A percentile compares a stretch with the other conserved stretches of the same genome.
phyloP scores from a whole-genome alignment of 2,329 filamentous ascomycete species.

The Hirsutella rhossiliensis region DNA sequence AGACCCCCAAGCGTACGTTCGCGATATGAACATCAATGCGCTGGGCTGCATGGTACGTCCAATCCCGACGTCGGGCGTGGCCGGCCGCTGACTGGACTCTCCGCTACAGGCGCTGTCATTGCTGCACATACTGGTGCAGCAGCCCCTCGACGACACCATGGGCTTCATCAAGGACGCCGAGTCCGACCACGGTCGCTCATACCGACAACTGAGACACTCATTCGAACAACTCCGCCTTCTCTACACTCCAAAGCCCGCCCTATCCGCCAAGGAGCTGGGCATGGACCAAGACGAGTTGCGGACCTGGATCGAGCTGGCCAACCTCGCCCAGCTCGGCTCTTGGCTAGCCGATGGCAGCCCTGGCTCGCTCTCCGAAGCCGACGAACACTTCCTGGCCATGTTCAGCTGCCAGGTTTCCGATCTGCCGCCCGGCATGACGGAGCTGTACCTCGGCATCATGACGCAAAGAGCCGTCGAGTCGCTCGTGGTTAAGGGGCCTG shows the following conservation, averaged over 20 bases:
- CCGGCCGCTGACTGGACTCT: conserved; percentile 2
- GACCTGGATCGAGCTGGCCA: conserved; percentile 31
- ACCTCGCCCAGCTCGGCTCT: conserved; percentile 33
- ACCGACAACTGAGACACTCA: conserved; percentile 16
- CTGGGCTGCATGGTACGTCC: conserved; percentile 28
- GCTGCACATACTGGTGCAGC: conserved; percentile 23
- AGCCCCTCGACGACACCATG: conserved; percentile 22
- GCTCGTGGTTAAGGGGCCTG: conserved; percentile 36
- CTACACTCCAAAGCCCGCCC: conserved; percentile 18
- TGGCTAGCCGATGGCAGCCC: conserved; percentile 26
- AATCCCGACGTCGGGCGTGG: not conserved
- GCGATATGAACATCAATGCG: conserved; percentile 23
- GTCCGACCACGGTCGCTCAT: conserved; percentile 21
- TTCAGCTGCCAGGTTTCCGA: conserved; percentile 33
- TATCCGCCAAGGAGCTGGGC: conserved; percentile 22
- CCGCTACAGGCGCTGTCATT: conserved; percentile 23
- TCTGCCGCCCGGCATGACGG: conserved; percentile 27
- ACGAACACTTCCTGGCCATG: conserved; percentile 31
- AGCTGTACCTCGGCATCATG: conserved; percentile 34
- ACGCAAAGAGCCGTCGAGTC: conserved; percentile 40
- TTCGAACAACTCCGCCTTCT: conserved; percentile 21
- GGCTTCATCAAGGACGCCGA: conserved; percentile 18
- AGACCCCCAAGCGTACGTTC: conserved; percentile 25
- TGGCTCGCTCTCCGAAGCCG: conserved; percentile 26
- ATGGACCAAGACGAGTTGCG: conserved; percentile 18